Conservation (phyloP, 179 eudicot genomes). For the Beta macrorhiza region DNA sequence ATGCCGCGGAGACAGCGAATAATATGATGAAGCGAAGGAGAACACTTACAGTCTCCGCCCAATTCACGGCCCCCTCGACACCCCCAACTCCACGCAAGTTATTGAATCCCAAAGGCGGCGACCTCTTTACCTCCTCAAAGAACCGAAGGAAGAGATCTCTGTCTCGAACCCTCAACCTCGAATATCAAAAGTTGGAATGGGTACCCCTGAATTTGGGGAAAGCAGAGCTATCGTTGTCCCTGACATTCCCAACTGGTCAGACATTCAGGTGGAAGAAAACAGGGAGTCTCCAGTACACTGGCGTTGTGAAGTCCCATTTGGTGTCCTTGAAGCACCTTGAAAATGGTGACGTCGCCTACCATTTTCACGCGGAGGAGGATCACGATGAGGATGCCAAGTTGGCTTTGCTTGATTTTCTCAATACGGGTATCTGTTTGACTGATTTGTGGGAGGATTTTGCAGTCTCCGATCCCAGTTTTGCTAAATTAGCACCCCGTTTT, state of each 20-base stretch:
- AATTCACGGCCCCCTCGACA: constrained; percentile 36
- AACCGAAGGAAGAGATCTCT: constrained; percentile 35
- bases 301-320: constrained; percentile 68
- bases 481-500: constrained; percentile 51
- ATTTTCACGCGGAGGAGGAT: constrained; percentile 39
- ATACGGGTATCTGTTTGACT: constrained; percentile 57
- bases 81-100: constrained; percentile 39
- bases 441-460: constrained; percentile 69
- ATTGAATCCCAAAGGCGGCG: too few species aligned
- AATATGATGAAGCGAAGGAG: constrained; percentile 32
- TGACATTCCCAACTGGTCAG: constrained; percentile 94
- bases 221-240: constrained; percentile 67
- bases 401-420: constrained; percentile 70
- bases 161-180: constrained; percentile 35
- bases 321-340: constrained; percentile 69
- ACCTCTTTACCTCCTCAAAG: constrained; percentile 26
- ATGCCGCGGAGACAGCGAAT: not conserved
- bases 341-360: constrained; percentile 52
- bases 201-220: constrained; percentile 57
- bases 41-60: constrained; percentile 7
- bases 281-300: constrained; percentile 59
- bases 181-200: constrained; percentile 46
- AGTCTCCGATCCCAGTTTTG: constrained; percentile 65
- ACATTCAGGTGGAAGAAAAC: constrained; percentile 91
- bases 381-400: constrained; percentile 33